A percentile compares a stretch with the other conserved stretches of the same genome.
Conservation (phyloP, 306 rosid genomes). For the peach (Prunus persica) region DNA sequence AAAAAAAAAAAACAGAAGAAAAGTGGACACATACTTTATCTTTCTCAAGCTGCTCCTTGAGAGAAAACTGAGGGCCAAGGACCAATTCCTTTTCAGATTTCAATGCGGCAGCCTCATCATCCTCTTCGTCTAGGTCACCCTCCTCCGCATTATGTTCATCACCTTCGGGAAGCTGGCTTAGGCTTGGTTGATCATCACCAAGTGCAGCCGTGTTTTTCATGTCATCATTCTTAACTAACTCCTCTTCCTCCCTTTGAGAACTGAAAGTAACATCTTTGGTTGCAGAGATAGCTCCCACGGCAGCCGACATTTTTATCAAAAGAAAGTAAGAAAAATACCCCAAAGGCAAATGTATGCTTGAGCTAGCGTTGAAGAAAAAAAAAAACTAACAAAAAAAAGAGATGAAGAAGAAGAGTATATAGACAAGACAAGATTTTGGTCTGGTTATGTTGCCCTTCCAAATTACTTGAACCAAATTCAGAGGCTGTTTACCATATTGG, state of each 20-base stretch:
- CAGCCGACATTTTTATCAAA: conserved; percentile 53
- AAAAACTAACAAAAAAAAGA: too few species aligned
- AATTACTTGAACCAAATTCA: background rate
- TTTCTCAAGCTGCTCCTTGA: conserved; percentile 91
- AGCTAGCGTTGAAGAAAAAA: background rate
- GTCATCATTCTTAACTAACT: conserved; percentile 30
- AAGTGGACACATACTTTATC: conserved; percentile 54
- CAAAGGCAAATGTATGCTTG: background rate
- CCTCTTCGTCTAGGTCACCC: conserved; percentile 44
- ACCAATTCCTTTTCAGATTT: conserved; percentile 42
- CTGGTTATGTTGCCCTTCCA: background rate
- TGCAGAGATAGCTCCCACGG: conserved; percentile 53
- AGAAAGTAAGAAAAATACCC: background rate
- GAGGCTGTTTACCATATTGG: background rate
- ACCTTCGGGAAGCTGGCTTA: conserved; percentile 5
- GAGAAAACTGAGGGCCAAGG: conserved; percentile 80
- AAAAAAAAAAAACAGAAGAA: background rate
- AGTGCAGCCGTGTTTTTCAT: conserved; percentile 30
- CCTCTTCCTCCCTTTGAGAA: conserved; percentile 44
- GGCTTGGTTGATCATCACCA: conserved; percentile 17
- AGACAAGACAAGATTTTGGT: background rate
- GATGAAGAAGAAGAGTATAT: background rate
- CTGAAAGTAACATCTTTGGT: conserved; percentile 45
- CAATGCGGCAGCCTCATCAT: conserved; percentile 37
- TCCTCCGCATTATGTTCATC: conserved; percentile 23